Evolutionary conservation across 176 grass and related monocot species (phyloP).

Genomic region (sorghum (Sorghum bicolor)): Sorghum_bicolor_NCBIv3 NC_012873.2:6988001-6988500

Average conservation of each 20-base stretch:
- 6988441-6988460: too few species aligned
- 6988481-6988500: too few species aligned
- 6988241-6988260: neutral
- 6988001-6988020: neutral
- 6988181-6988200: too few species aligned
- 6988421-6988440: too few species aligned
- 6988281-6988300: neutral
- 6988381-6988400: too few species aligned
- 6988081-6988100: neutral
- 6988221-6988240: too few species aligned
- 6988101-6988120: neutral
- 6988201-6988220: too few species aligned
- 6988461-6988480: too few species aligned
- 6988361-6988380: neutral
- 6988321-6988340: neutral
- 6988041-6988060: too few species aligned
- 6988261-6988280: neutral
- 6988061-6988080: neutral
- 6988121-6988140: neutral
- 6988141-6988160: neutral
- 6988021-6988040: too few species aligned
- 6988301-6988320: neutral
- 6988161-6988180: too few species aligned
- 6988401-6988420: too few species aligned
- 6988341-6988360: neutral